phyloP scores from a whole-genome alignment of 164 flowering plant species.

The Aristolochia contorta region DNA sequence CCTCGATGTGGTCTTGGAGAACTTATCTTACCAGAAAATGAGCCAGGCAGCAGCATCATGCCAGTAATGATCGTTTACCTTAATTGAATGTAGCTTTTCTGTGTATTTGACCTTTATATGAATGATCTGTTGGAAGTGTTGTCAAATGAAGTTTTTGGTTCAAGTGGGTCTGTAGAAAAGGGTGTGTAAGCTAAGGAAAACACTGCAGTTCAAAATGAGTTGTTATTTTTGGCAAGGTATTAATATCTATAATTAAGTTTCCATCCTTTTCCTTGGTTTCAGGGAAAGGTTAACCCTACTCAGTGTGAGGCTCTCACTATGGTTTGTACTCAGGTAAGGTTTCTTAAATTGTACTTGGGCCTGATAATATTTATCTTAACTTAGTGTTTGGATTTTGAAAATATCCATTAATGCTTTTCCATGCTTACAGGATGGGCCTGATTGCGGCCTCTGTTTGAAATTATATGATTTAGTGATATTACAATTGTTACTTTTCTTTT shows the following conservation, averaged over 20 bases:
- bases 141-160: too few species aligned
- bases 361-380: too few species aligned
- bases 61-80: conserved; percentile 46
- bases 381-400: neutral
- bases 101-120: too few species aligned
- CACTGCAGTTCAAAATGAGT: neutral
- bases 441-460: neutral
- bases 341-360: too few species aligned
- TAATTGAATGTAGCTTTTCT: neutral
- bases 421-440: neutral
- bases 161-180: too few species aligned
- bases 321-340: conserved; percentile 95
- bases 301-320: conserved; percentile 98
- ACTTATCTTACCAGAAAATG: conserved; percentile 96
- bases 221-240: neutral
- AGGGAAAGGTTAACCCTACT: conserved; percentile 99
- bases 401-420: neutral
- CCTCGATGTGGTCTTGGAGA: conserved; percentile 99
- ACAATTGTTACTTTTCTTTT: too few species aligned
- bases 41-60: conserved; percentile 99
- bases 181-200: too few species aligned
- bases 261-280: conserved; percentile 15
- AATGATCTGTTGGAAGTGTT: too few species aligned
- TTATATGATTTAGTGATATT: neutral
- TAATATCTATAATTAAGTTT: neutral